Evolutionary conservation across 129 eudicot genomes (phyloP).

Genomic region (Saussurea involucrata): DNA sequence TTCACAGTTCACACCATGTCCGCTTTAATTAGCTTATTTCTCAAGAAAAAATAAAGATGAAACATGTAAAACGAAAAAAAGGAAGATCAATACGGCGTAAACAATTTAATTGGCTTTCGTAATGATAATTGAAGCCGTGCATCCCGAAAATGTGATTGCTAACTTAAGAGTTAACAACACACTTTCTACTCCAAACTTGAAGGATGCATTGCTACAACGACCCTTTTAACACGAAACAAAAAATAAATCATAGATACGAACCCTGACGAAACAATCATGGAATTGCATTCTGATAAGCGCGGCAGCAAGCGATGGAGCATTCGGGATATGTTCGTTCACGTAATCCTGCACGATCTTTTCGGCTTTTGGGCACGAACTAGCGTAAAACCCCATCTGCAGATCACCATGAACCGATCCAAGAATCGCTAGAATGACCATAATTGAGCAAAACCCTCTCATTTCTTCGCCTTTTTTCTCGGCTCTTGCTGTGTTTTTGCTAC

Average conservation of each 20-base stretch:
- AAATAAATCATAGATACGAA: conserved; percentile 17
- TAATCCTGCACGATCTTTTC: conserved; percentile 62
- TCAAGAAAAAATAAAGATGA: too few species aligned
- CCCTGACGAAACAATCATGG: conserved; percentile 89
- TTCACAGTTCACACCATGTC: too few species aligned
- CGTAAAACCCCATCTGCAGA: conserved; percentile 42
- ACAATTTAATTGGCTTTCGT: background rate
- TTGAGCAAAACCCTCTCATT: conserved; percentile 24
- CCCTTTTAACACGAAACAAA: background rate
- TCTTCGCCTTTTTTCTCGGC: background rate
- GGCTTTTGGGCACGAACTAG: conserved; percentile 58
- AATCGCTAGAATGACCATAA: conserved; percentile 32
- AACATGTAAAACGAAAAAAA: too few species aligned
- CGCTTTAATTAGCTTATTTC: too few species aligned
- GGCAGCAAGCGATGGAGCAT: conserved; percentile 79
- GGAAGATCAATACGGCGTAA: too few species aligned
- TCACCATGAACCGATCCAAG: conserved; percentile 35
- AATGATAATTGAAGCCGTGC: background rate
- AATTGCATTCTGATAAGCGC: conserved; percentile 68
- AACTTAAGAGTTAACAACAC: background rate
- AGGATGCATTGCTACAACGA: background rate
- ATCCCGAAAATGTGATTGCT: background rate
- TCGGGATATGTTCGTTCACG: conserved; percentile 59
- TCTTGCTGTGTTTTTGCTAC: background rate
- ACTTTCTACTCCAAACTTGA: background rate